Evolutionary conservation across 2,329 filamentous ascomycete genomes (phyloP).

Genomic region (Ceratocystis cacaofunesta): DNA sequence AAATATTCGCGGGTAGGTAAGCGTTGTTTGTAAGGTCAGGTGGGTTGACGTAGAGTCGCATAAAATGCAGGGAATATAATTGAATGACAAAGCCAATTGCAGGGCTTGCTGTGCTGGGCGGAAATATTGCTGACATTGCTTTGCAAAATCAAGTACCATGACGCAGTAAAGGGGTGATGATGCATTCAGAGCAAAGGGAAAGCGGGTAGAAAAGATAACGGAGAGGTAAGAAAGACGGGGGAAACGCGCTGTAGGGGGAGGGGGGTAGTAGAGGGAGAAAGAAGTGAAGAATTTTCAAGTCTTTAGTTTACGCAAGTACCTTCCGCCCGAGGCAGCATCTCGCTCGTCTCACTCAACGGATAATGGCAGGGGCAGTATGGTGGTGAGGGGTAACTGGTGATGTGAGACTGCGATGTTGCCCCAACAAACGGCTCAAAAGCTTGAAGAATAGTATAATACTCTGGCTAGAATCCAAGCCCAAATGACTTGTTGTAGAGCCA

Average conservation of each 20-base stretch:
- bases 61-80: background rate
- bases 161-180: background rate
- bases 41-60: background rate
- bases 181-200: background rate
- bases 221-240: background rate
- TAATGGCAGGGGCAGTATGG: background rate
- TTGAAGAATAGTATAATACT: background rate
- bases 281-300: constrained; percentile 10
- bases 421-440: background rate
- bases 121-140: background rate
- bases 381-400: background rate
- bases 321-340: background rate
- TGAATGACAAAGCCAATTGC: background rate
- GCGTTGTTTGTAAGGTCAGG: background rate
- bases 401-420: background rate
- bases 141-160: background rate
- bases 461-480: background rate
- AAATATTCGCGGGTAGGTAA: background rate
- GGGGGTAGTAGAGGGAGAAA: background rate
- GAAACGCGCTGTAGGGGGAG: background rate
- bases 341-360: background rate
- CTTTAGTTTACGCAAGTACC: background rate
- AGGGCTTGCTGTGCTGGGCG: background rate
- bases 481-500: background rate
- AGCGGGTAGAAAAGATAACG: background rate